Percentiles rank a stretch among this genome's conserved stretches.
These are phyloP conservation scores for Colletotrichum sp. DNA, from an alignment of 2,329 filamentous ascomycete species.

Conservation along the genomic window DNA sequence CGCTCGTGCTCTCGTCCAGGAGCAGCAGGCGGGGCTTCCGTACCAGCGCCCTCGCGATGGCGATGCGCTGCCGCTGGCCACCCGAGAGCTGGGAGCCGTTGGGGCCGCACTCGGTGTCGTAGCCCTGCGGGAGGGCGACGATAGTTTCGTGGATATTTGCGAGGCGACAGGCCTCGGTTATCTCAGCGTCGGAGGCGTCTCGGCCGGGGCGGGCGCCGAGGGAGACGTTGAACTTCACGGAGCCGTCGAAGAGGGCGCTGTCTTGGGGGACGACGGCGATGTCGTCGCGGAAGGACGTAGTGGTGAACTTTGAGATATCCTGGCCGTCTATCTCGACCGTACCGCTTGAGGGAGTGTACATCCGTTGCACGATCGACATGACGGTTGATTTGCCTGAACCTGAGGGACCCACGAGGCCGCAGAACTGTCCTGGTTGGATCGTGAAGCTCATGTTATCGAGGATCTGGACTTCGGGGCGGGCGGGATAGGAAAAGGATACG, in stretches of 20 bases:
- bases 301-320: constrained; percentile 47
- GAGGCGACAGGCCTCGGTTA: constrained; percentile 59
- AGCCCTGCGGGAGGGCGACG: constrained; percentile 57
- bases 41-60: constrained; percentile 72
- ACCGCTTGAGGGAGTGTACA: constrained; percentile 50
- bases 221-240: constrained; percentile 43
- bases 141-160: constrained; percentile 68
- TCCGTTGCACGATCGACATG: constrained; percentile 58
- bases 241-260: constrained; percentile 45
- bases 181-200: constrained; percentile 51
- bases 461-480: constrained; percentile 62
- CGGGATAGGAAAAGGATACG: constrained; percentile 70
- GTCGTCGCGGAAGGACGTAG: constrained; percentile 40
- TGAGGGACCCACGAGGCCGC: constrained; percentile 68
- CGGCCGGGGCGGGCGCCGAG: constrained; percentile 48
- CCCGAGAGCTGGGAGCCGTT: constrained; percentile 71
- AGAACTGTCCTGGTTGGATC: constrained; percentile 64
- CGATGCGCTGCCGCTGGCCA: constrained; percentile 72
- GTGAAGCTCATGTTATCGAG: constrained; percentile 61
- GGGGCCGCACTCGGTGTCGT: constrained; percentile 62
- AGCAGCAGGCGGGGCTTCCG: constrained; percentile 69
- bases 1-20: constrained; percentile 74
- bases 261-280: constrained; percentile 46
- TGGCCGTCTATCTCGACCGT: constrained; percentile 48
- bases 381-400: constrained; percentile 73